A percentile compares a stretch with the other conserved stretches of the same genome.
Conservation (phyloP, 116 monocot genomes). For the Trichopus zeylanicus region DNA sequence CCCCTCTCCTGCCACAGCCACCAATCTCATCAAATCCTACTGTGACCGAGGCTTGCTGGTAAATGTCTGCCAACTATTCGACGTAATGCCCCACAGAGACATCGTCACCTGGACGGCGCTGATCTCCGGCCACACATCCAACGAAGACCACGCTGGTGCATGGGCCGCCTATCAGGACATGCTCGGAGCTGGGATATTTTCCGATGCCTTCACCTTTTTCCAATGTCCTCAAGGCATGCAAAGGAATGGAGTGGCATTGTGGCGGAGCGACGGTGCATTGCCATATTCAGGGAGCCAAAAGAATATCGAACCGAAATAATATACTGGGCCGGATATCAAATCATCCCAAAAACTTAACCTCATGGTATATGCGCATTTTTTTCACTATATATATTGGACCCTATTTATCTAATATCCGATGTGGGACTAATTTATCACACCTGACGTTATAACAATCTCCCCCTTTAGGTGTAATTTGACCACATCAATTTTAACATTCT, state of each 20-base stretch:
- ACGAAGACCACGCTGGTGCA: conserved; percentile 16
- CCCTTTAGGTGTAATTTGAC: too few relatives aligned
- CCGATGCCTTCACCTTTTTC: conserved; percentile 68
- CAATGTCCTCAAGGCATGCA: conserved; percentile 36
- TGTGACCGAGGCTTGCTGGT: conserved; percentile 16
- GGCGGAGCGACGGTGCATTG: conserved; percentile 17
- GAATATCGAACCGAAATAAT: too few relatives aligned
- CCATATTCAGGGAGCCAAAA: too few relatives aligned
- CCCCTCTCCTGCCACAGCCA: conserved; percentile 15
- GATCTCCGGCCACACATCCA: conserved; percentile 46
- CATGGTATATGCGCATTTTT: too few relatives aligned
- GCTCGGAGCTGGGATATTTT: conserved; percentile 11
- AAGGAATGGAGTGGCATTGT: conserved; percentile 7
- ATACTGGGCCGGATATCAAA: too few relatives aligned
- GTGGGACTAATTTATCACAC: too few relatives aligned
- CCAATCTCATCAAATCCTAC: conserved; percentile 27
- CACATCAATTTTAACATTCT: too few relatives aligned
- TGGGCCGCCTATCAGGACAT: conserved; percentile 28
- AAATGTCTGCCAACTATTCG: conserved; percentile 39
- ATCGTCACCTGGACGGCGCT: conserved; percentile 62
- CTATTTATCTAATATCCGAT: too few relatives aligned
- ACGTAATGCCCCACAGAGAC: conserved; percentile 36
- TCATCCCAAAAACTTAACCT: too few relatives aligned
- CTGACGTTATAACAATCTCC: too few relatives aligned
- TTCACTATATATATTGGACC: too few relatives aligned